These are phyloP conservation scores for Fusarium paranaense DNA, from an alignment of 2,329 filamentous ascomycete genomes.

Conservation along the genomic window DNA sequence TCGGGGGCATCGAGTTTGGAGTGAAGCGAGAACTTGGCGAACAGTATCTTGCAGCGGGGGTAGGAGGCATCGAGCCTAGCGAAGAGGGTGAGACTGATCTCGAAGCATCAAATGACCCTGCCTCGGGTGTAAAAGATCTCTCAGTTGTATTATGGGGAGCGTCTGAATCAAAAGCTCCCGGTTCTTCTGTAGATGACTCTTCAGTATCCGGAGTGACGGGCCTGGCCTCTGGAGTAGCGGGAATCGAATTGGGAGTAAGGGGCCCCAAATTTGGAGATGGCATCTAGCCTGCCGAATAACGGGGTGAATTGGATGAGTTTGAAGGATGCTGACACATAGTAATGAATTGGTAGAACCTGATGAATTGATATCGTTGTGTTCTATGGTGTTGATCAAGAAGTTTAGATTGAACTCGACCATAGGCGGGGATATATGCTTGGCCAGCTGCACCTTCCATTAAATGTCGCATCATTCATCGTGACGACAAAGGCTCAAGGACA, in stretches of 20 bases:
- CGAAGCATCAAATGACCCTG: background rate
- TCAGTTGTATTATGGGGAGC: background rate
- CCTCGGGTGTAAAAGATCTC: background rate
- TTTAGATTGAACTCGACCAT: background rate
- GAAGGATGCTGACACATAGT: background rate
- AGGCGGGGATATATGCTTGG: background rate
- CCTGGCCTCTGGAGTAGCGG: background rate
- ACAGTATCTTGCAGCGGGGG: background rate
- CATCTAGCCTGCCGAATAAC: background rate
- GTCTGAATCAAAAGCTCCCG: background rate
- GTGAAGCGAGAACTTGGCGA: background rate
- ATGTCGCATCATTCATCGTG: background rate
- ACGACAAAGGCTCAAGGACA: background rate
- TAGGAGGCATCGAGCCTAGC: background rate
- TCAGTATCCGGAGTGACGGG: background rate
- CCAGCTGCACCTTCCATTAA: background rate
- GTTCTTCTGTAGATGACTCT: background rate
- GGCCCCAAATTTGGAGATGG: background rate
- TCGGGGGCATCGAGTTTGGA: background rate
- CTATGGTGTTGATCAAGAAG: background rate
- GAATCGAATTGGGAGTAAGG: background rate
- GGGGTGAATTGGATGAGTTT: background rate
- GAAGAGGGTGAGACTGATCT: background rate
- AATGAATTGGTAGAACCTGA: background rate
- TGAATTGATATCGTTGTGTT: background rate